phyloP scores from a whole-genome alignment of 768 basidiomycete species.

The Daedaleopsis sinensis region DNA sequence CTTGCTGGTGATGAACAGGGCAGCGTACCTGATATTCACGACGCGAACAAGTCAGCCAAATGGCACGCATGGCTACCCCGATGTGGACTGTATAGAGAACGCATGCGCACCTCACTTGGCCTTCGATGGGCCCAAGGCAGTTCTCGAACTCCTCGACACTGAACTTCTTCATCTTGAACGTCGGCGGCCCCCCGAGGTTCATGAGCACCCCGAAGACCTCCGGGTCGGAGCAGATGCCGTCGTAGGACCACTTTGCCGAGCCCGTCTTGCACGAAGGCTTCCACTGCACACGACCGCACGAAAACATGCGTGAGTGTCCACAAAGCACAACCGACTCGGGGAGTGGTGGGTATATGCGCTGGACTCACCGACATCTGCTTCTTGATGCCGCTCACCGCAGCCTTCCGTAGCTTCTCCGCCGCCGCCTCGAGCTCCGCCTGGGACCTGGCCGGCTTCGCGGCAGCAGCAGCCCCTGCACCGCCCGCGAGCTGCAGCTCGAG shows the following conservation, averaged over 20 bases:
- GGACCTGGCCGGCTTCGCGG: conserved; percentile 26
- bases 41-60: not conserved
- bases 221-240: conserved; percentile 52
- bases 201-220: conserved; percentile 50
- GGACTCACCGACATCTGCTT: conserved; percentile 50
- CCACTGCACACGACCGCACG: conserved; percentile 41
- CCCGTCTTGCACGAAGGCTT: conserved; percentile 51
- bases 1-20: conserved; percentile 41
- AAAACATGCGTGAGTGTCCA: conserved; percentile 2
- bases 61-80: not conserved
- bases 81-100: conserved; percentile 6
- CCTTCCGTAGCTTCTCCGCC: conserved; percentile 47
- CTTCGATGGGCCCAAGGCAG: conserved; percentile 31
- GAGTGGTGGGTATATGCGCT: not conserved
- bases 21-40: conserved; percentile 38
- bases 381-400: conserved; percentile 50
- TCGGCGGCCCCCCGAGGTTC: conserved; percentile 46
- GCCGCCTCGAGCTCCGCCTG: conserved; percentile 42
- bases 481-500: conserved; percentile 30
- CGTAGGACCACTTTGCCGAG: conserved; percentile 51
- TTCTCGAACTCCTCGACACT: conserved; percentile 25
- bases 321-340: not conserved
- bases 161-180: conserved; percentile 50
- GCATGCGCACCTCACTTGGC: conserved; percentile 43
- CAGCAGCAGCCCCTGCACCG: not conserved